Evolutionary conservation across 805 yeast genomes (phyloP).

Genomic region (Teunomyces funiuensis): DNA sequence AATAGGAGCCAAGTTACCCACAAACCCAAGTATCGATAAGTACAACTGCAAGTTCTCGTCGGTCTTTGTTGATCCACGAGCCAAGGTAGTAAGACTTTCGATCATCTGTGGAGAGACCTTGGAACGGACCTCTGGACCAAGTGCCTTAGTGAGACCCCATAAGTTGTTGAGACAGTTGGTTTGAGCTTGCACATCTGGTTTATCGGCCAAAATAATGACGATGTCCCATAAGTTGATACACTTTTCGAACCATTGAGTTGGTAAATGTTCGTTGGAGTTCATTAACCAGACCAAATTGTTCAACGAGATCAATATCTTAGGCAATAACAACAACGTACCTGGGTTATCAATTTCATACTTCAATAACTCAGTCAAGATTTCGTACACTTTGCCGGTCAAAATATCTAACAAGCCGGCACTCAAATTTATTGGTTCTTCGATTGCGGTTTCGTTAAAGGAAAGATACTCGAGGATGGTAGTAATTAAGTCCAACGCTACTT

Average conservation of each 20-base stretch:
- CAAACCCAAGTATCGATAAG: slow-evolving; percentile 49
- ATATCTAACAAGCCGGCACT: slow-evolving; percentile 17
- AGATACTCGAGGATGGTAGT: slow-evolving; percentile 69
- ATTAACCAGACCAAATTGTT: slow-evolving; percentile 71
- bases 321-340: slow-evolving; percentile 38
- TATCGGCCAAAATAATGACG: slow-evolving; percentile 12
- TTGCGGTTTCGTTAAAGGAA: slow-evolving; percentile 18
- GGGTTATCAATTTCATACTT: slow-evolving; percentile 31
- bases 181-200: slow-evolving; percentile 23
- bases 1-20: slow-evolving; percentile 49
- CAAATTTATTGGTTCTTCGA: slow-evolving; percentile 17
- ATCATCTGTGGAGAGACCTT: slow-evolving; percentile 28
- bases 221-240: slow-evolving; percentile 32
- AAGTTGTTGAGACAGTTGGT: slow-evolving; percentile 34
- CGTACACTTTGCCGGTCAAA: slow-evolving; percentile 23
- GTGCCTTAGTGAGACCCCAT: slow-evolving; percentile 39
- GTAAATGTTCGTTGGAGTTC: slow-evolving; percentile 29
- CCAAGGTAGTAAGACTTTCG: slow-evolving; percentile 21
- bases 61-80: neutral
- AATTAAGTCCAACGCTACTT: slow-evolving; percentile 70
- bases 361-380: slow-evolving; percentile 39
- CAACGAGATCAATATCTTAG: slow-evolving; percentile 61
- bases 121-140: slow-evolving; percentile 33
- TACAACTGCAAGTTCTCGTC: slow-evolving; percentile 11
- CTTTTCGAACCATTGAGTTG: slow-evolving; percentile 39